Evolutionary conservation across 2,329 filamentous ascomycete genomes (phyloP), one percentile per base, ranked within the genome.

Genomic region (Lanzia echinophila): DNA sequence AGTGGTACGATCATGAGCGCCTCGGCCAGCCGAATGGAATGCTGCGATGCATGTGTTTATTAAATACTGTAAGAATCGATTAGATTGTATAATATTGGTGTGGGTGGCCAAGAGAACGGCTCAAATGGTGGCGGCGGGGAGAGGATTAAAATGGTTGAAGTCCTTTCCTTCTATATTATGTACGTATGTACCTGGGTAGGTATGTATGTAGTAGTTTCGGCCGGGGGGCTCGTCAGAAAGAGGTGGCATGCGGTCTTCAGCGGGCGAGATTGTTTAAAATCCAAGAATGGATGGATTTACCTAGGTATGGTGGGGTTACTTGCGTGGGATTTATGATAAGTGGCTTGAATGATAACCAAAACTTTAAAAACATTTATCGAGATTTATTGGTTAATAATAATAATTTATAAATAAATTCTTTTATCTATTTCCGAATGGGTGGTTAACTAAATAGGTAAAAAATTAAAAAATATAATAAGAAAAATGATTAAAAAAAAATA

Each of bases 1-100:
- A 11, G 50, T 48, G 44, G 47, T 42, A 48, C 50, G 31, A 13
- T 11, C 15, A 53, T 34, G 44, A 31, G 34, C 50, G 50, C 50
- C 50, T 53, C 50, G 11, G 41, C 15, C 41, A 24, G 38, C 33
- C 22, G 50, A n/a, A 32, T 39, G 17, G 38, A 13, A 19, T 42
- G 43, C 32, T 43, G 48, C 24, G 22, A 44, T 33, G 17, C 1
- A 32, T 32, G 34, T 7, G 24, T 15, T 13, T 53, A 24, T 46
- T 32, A 44, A 28, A 8, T 44, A 44, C 24, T 44, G 22, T 44
- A 28, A 20, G 13, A 44, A 24, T 13, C 19, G 41, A 44, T 31
- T 44, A 28, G 15, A 24, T 20, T 20, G 38, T 20, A 20, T 10
- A 28, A 44, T 20, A 44, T 28, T 24, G 22, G 41, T 44, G 41